Conservation (phyloP, 306 rosid species). For the Vigna hirtella region DNA sequence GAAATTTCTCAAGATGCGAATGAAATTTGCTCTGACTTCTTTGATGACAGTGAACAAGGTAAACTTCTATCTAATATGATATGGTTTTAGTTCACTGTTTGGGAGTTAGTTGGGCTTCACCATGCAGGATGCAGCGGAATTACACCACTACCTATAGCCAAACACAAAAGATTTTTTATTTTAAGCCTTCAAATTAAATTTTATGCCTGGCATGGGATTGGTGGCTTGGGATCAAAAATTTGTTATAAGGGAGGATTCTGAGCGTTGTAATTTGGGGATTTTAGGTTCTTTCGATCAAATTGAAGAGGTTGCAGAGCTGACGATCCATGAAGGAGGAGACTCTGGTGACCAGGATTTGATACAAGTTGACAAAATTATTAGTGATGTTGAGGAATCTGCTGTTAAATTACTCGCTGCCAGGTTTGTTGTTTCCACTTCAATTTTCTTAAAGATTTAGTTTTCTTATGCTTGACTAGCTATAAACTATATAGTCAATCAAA, state of each 20-base stretch:
- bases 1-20: conserved; percentile 40
- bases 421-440: conserved; percentile 44
- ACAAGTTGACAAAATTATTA: conserved; percentile 45
- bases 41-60: conserved; percentile 50
- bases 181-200: conserved; percentile 16
- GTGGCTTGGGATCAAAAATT: background rate
- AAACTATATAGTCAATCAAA: conserved; percentile 4
- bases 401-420: conserved; percentile 72
- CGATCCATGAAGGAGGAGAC: conserved; percentile 41
- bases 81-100: conserved; percentile 16
- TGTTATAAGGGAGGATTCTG: background rate
- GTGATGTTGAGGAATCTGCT: conserved; percentile 71
- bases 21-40: conserved; percentile 35
- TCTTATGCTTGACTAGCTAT: conserved; percentile 10
- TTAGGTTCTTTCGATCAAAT: conserved; percentile 49
- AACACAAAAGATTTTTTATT: background rate
- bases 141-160: background rate
- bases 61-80: conserved; percentile 28
- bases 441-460: background rate
- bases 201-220: conserved; percentile 8
- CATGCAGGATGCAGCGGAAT: background rate
- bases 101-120: conserved; percentile 24
- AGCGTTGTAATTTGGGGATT: conserved; percentile 36
- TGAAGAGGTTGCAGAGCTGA: conserved; percentile 63
- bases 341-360: conserved; percentile 47